Conservation (phyloP, 2,329 filamentous ascomycete genomes). For the Zasmidium citrigriseum region DNA sequence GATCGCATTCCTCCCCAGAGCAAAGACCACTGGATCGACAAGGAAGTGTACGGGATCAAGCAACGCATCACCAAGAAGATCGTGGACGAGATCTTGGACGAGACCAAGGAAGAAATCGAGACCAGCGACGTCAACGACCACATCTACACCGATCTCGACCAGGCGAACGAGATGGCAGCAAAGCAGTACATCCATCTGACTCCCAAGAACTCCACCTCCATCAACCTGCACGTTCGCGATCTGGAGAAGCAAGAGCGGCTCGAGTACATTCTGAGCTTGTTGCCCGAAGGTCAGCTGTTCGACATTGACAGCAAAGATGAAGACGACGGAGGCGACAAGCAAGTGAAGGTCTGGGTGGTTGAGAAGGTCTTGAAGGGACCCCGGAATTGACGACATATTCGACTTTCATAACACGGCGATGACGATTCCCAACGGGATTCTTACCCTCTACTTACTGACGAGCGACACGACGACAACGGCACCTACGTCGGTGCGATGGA, state of each 20-base stretch:
- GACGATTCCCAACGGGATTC: too few species aligned
- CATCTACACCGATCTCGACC: slow-evolving; percentile 12
- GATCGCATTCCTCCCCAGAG: slow-evolving; percentile 7
- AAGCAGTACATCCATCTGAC: slow-evolving; percentile 12
- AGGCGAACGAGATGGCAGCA: slow-evolving; percentile 18
- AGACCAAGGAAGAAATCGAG: not conserved
- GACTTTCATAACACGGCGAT: too few species aligned
- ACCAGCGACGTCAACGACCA: not conserved
- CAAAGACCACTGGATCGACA: slow-evolving; percentile 6
- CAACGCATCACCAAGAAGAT: not conserved
- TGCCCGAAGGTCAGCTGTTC: too few species aligned
- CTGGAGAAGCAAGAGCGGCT: not conserved
- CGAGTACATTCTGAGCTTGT: not conserved
- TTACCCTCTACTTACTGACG: too few species aligned
- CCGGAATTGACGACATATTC: too few species aligned
- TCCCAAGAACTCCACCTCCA: not conserved
- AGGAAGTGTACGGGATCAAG: slow-evolving; percentile 5
- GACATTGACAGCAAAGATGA: too few species aligned
- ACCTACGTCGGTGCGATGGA: too few species aligned
- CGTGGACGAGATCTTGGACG: slow-evolving; percentile 5
- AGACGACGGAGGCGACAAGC: too few species aligned
- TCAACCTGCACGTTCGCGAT: not conserved
- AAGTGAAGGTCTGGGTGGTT: too few species aligned
- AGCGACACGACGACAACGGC: too few species aligned
- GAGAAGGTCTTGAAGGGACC: too few species aligned